These are phyloP conservation scores for Saccharomycopsis lassenensis DNA, from an alignment of 805 yeast species.

Conservation along the genomic window DNA sequence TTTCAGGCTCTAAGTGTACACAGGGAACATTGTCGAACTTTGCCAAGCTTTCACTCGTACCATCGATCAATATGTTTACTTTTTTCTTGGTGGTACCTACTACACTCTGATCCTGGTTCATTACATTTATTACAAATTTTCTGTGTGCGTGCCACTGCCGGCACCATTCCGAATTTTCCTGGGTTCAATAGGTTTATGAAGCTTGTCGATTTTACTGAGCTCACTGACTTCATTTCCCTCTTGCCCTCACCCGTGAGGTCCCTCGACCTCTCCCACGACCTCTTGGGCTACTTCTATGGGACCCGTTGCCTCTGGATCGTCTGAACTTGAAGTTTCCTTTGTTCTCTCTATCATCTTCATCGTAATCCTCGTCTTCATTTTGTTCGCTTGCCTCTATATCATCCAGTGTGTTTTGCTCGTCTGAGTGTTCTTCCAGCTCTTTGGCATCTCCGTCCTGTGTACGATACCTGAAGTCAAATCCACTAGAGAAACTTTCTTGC, in stretches of 20 bases:
- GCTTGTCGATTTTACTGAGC: too few relatives aligned
- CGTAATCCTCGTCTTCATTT: conserved; percentile 1
- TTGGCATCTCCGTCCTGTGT: too few relatives aligned
- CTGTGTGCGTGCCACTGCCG: too few relatives aligned
- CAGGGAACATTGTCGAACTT: too few relatives aligned
- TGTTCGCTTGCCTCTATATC: conserved; percentile 2
- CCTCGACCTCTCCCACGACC: conserved; percentile 10
- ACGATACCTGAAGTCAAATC: conserved; percentile 56
- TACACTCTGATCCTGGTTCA: too few relatives aligned
- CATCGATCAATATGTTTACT: too few relatives aligned
- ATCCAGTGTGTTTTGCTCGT: background rate
- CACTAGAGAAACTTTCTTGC: conserved; percentile 43
- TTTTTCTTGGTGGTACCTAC: too few relatives aligned
- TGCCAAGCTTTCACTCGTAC: too few relatives aligned
- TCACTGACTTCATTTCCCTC: background rate
- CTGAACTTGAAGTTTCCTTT: background rate
- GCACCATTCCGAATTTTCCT: too few relatives aligned
- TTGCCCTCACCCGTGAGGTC: conserved; percentile 2
- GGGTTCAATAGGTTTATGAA: too few relatives aligned
- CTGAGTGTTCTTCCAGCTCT: conserved; percentile 8
- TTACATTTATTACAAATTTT: too few relatives aligned
- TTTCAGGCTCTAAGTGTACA: too few relatives aligned
- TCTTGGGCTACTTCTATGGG: background rate
- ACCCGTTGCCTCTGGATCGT: conserved; percentile 3
- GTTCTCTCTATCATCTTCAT: conserved; percentile 1